Evolutionary conservation across 768 basidiomycete genomes (phyloP).

Genomic region (Boletus sp.): DNA sequence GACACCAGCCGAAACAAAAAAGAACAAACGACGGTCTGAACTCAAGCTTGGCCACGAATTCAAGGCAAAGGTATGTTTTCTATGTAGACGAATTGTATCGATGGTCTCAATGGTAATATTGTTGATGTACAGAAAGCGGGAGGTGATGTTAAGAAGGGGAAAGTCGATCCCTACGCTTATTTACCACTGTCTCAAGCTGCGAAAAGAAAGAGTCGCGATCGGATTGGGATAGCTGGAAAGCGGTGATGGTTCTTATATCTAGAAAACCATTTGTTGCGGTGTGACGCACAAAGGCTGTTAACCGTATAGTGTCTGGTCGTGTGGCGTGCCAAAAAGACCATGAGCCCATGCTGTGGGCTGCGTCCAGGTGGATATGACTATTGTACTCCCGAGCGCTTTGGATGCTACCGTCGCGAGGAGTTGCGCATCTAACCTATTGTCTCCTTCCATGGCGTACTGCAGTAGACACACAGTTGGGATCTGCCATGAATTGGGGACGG

Average conservation of each 20-base stretch:
- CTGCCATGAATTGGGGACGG: constrained; percentile 49
- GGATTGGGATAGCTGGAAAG: constrained; percentile 64
- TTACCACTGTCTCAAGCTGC: constrained; percentile 80
- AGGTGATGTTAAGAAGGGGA: constrained; percentile 87
- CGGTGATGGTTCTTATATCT: constrained; percentile 35
- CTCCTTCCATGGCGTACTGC: constrained; percentile 80
- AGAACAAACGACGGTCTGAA: constrained; percentile 54
- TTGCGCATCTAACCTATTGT: constrained; percentile 72
- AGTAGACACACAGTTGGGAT: constrained; percentile 59
- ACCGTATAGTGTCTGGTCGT: constrained; percentile 72
- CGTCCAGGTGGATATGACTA: constrained; percentile 42
- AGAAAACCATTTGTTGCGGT: background rate
- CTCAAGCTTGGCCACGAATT: constrained; percentile 80
- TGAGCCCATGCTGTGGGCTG: constrained; percentile 64
- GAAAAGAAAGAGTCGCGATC: constrained; percentile 51
- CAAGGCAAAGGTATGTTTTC: constrained; percentile 80
- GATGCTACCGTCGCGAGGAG: constrained; percentile 54
- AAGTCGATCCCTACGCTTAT: constrained; percentile 92
- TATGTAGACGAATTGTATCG: background rate
- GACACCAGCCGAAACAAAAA: constrained; percentile 39
- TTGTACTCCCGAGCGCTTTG: constrained; percentile 45
- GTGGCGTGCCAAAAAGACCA: constrained; percentile 67
- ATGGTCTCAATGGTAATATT: constrained; percentile 5
- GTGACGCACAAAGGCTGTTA: constrained; percentile 28
- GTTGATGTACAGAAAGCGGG: constrained; percentile 71